Conservation (phyloP, 2,329 filamentous ascomycete species). For the Seiridium unicorne region DNA sequence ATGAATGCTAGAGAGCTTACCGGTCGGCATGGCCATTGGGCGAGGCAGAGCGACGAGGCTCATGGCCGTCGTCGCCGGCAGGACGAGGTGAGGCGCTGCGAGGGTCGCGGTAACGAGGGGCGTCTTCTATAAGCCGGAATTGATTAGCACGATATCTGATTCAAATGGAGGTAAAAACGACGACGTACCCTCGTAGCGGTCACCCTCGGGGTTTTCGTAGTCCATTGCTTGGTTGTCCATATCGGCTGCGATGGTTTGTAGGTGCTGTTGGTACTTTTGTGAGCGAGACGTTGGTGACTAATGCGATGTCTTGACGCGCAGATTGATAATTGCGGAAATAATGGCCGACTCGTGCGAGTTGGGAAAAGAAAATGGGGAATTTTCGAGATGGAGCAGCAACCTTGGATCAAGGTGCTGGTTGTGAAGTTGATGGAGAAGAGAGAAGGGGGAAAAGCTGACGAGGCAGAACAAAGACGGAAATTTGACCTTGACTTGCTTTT, state of each 20-base stretch:
- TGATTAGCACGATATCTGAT: neutral
- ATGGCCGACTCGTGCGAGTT: neutral
- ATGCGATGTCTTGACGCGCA: neutral
- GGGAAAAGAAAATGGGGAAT: neutral
- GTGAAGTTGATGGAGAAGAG: neutral
- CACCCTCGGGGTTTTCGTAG: slow-evolving; percentile 66
- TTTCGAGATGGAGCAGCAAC: neutral
- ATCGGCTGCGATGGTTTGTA: slow-evolving; percentile 14
- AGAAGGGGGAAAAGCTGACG: neutral
- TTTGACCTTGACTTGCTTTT: neutral
- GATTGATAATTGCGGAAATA: neutral
- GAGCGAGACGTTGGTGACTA: neutral
- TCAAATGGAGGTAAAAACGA: neutral
- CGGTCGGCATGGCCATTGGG: slow-evolving; percentile 54
- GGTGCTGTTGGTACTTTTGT: neutral
- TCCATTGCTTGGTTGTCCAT: slow-evolving; percentile 70
- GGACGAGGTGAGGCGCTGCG: slow-evolving; percentile 65
- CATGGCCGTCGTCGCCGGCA: slow-evolving; percentile 59
- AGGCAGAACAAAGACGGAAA: neutral
- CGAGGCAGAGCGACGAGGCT: slow-evolving; percentile 60
- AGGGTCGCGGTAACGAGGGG: slow-evolving; percentile 64
- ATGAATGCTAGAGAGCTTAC: slow-evolving; percentile 31
- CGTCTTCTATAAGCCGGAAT: slow-evolving; percentile 48
- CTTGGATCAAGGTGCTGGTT: neutral
- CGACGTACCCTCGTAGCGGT: slow-evolving; percentile 63